Base-by-base conservation (phyloP, 306 rosid genomes). In the Cicer pinnatifidum region DNA sequence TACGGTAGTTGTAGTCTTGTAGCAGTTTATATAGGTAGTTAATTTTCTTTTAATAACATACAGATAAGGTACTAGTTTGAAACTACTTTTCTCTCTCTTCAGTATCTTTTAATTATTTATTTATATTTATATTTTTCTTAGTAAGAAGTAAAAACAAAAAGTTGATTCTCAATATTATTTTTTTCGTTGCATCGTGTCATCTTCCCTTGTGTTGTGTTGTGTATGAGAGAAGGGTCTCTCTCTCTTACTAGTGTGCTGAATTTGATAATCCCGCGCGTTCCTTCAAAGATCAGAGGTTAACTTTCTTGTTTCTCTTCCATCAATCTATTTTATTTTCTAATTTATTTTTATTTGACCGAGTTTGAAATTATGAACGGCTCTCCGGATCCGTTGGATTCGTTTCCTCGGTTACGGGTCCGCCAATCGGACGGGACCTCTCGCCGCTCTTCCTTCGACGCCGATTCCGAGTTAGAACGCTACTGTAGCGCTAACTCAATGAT, bases 381-480 rank as follows among this genome's bases (percentile, higher is more conserved):
- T 43, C 87, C 81, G 23, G 89, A 86, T 77, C 86, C 81, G 37
- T 76, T 83, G n/a, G 80, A 64, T 75, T 75, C 90, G 11, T 78
- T 82, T 35, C 84, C 81, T 23, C 67, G 69, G 38, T 7, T 76
- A 70, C 81, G 69, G 69, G 38, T 77, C 69, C 87, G 76, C 73
- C 78, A 67, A 81, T 81, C 78, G 74, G 84, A 72, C 71, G 78
- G 59, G 37, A 80, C 88, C 9, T 86, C 96, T 9, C 80, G 88
- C 53, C 86, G 85, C 80, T 90, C 96, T 9, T 90, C 98, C n/a
- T 87, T 40, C 75, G 64, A 84, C 71, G 95, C 84, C 13, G 97
- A 88, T 17, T 89, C 97, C 54, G 99, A 91, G 84, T 88, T 88
- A 71, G 97, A 94, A 41, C 90, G 96, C 9, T 94, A 94, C 56